Evolutionary conservation across 441 rosid genomes (phyloP), one percentile per base, ranked within the genome.

Genomic region (Pelargonium fulgidum): DNA sequence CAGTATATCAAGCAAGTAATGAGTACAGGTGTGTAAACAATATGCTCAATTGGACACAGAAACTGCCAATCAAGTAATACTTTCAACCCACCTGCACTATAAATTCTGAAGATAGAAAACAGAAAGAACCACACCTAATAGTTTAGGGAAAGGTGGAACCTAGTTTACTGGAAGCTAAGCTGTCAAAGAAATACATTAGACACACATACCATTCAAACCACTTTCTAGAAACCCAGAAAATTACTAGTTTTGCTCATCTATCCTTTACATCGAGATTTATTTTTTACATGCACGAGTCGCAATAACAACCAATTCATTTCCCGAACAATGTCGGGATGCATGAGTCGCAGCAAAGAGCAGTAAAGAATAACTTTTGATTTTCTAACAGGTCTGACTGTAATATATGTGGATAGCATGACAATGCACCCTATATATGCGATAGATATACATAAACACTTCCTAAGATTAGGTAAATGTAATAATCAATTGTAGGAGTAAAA

Each of bases 1-100:
- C 65, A 33, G 64, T 65, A 58, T 47, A 68, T 54, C 45, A 45
- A 81, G 72, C 70, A 76, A 67, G 42, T 45, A 2, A 50, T 39
- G 7, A 22, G 24, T 22, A n/a, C 14, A 42, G 29, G n/a, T 24
- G 61, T 41, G 4, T 63, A 66, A 59, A 59, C 48, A 8, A 5
- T 8, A 41, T 20, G 19, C 24, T 42, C 45, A 33, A 47, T n/a
- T 39, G 33, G 24, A 7, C 14, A 0, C 14, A 0, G 17, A 14
- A 69, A 29, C 24, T 13, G 14, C n/a, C 42, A 62, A 39, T 62
- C 17, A 56, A 48, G 45, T 36, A 48, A 56, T 3, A 72, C 14
- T 22, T 19, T n/a, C 24, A 56, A 56, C 59, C 64, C 56, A 20
- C 64, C 24, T 22, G 24, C 24, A 22, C 24, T 22, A 22, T 22